These are phyloP conservation scores for Penicillium dipodomyicola DNA, from an alignment of 495 filamentous ascomycete species.

Conservation along the genomic window DNA sequence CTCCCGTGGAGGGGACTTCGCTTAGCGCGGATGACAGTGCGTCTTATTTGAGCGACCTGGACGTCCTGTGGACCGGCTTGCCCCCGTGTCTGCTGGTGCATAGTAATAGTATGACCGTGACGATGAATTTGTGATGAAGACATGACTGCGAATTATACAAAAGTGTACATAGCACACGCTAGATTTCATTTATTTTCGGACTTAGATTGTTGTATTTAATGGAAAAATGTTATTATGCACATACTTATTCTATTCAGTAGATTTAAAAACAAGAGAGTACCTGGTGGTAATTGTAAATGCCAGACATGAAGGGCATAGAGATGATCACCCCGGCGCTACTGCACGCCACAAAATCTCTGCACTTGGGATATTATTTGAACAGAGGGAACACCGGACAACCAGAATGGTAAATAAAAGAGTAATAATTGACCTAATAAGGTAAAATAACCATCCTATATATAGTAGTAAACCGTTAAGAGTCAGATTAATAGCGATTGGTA, in stretches of 20 bases:
- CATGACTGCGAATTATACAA: slow-evolving; percentile 14
- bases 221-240: neutral
- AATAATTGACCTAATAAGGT: neutral
- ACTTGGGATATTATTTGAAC: neutral
- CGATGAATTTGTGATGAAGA: slow-evolving; percentile 65
- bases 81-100: slow-evolving; percentile 76
- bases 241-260: neutral
- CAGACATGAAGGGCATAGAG: slow-evolving; percentile 1
- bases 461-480: too few species aligned
- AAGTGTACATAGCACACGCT: slow-evolving; percentile 12
- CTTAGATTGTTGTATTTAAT: neutral
- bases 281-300: neutral
- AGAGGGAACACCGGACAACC: neutral
- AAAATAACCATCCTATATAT: too few species aligned
- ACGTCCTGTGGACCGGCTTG: slow-evolving; percentile 65
- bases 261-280: too few species aligned
- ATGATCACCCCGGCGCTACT: slow-evolving; percentile 13
- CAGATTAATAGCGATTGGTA: slow-evolving; percentile 4
- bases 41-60: slow-evolving; percentile 72
- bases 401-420: neutral
- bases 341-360: slow-evolving; percentile 16
- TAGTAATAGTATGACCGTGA: slow-evolving; percentile 89
- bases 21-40: slow-evolving; percentile 65
- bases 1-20: slow-evolving; percentile 71
- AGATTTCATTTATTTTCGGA: neutral